These are phyloP conservation scores for Dimocarpus longan DNA, from an alignment of 345 rosid species.

Conservation along the genomic window DNA sequence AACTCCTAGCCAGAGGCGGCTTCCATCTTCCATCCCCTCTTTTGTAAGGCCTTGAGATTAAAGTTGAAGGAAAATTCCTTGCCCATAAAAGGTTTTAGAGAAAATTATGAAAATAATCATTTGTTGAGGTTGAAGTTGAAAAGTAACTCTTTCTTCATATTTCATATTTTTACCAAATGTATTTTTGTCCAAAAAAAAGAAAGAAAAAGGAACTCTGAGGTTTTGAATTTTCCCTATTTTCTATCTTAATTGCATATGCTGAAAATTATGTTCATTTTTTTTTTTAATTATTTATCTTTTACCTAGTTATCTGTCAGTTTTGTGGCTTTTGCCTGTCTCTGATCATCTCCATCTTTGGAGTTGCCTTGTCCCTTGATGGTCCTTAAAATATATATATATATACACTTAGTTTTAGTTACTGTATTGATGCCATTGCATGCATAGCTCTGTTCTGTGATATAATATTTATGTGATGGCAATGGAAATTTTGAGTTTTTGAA, in stretches of 20 bases:
- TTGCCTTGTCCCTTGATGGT: neutral
- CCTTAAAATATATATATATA: neutral
- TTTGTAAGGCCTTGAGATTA: too few species aligned
- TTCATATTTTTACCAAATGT: too few species aligned
- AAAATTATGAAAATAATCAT: too few species aligned
- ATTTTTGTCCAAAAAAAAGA: too few species aligned
- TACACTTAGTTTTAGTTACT: neutral
- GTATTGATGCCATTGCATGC: neutral
- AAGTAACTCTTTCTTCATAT: too few species aligned
- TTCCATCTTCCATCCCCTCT: too few species aligned
- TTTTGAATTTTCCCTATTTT: neutral
- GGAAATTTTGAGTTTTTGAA: neutral
- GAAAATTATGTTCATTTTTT: neutral
- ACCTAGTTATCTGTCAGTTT: neutral
- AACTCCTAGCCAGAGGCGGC: too few species aligned
- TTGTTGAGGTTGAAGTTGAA: too few species aligned
- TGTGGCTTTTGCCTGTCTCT: neutral
- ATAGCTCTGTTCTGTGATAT: neutral
- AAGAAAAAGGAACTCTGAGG: too few species aligned
- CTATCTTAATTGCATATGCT: neutral
- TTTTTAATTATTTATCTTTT: neutral
- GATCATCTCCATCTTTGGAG: neutral
- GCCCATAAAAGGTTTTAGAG: too few species aligned
- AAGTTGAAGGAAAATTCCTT: too few species aligned
- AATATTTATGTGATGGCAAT: neutral